A percentile compares a stretch with the other conserved stretches of the same genome.
Evolutionary conservation across 257 asterid genomes (phyloP).

Genomic region (Solanum chilense): DNA sequence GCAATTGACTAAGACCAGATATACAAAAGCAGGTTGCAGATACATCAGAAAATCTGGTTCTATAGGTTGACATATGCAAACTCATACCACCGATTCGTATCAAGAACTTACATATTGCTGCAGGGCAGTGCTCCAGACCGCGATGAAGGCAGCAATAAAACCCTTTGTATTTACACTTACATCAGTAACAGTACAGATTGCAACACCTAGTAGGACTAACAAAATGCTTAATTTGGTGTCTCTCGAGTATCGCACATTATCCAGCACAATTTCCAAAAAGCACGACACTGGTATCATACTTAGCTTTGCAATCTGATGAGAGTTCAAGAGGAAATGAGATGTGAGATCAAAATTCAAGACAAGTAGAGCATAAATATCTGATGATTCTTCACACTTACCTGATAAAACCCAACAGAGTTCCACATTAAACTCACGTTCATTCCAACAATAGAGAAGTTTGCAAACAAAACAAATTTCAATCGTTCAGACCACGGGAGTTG

Average conservation of each 20-base stretch:
- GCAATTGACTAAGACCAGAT: not conserved
- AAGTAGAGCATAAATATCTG: not conserved
- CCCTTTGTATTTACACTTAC: constrained; percentile 58
- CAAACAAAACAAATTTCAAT: constrained; percentile 42
- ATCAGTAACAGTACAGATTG: constrained; percentile 62
- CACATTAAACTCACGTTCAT: constrained; percentile 76
- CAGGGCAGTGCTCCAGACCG: constrained; percentile 56
- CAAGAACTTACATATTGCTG: constrained; percentile 60
- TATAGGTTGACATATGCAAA: not conserved
- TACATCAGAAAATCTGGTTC: not conserved
- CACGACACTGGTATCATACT: constrained; percentile 57
- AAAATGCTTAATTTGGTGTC: constrained; percentile 56
- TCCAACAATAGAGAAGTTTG: constrained; percentile 61
- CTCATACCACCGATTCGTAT: not conserved
- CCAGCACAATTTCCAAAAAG: constrained; percentile 50
- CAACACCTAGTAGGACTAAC: constrained; percentile 60
- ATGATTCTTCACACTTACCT: constrained; percentile 23
- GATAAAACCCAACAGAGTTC: constrained; percentile 75
- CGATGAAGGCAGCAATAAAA: constrained; percentile 53
- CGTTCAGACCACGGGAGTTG: constrained; percentile 45
- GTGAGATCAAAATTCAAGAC: not conserved
- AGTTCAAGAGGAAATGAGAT: not conserved
- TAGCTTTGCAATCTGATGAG: constrained; percentile 58
- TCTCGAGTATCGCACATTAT: constrained; percentile 47
- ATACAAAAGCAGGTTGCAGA: not conserved